Evolutionary conservation across 2,329 filamentous ascomycete species (phyloP), one percentile per base, ranked within the genome.

Genomic region (Pseudogymnoascus sp.): DNA sequence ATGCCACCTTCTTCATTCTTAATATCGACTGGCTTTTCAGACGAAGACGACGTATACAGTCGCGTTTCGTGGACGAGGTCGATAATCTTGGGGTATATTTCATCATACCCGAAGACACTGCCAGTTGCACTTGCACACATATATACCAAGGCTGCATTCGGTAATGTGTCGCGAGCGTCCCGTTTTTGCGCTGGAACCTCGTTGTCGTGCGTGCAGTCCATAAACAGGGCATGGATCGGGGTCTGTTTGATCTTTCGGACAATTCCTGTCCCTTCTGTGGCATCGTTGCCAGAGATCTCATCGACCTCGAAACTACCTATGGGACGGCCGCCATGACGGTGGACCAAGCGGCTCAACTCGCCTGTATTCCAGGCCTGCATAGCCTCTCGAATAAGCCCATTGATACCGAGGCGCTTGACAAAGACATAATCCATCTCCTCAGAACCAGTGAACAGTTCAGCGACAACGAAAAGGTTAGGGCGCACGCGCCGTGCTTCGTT

Each of bases 161-260:
- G 90, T 8, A 99, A 80, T 0, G 94, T 97, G 71, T 99, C 95
- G 63, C 91, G 85, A 59, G 92, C 92, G 72, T 97, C 92, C 39
- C 95, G 84, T 74, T 97, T 97, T 74, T 99, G 93, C 0, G 93
- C 90, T 0, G 94, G 94, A 2, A 91, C 89, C 75, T 99, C 93
- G 68, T 99, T 99, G 76, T 99, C 94, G 73, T 99, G 94, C 0
- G 95, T 99, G 74, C 95, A 99, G 72, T 99, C 95, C 91, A 97
- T 97, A 75, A 99, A 97, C 1, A 99, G 78, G 0, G 93, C 94
- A 66, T 96, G 92, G 0, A 97, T 88, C 3, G 92, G 90, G 3
- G 86, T 89, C n/a, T 89, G 87, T 66, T 90, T 90, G 73, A 99
- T 92, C 64, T 82, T 87, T 65, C 87, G 88, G 66, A 96, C 81